A percentile compares a stretch with the other conserved stretches of the same genome.
Evolutionary conservation across 192 early-diverging fungal species (phyloP).

Genomic region (Linderina pennispora): DNA sequence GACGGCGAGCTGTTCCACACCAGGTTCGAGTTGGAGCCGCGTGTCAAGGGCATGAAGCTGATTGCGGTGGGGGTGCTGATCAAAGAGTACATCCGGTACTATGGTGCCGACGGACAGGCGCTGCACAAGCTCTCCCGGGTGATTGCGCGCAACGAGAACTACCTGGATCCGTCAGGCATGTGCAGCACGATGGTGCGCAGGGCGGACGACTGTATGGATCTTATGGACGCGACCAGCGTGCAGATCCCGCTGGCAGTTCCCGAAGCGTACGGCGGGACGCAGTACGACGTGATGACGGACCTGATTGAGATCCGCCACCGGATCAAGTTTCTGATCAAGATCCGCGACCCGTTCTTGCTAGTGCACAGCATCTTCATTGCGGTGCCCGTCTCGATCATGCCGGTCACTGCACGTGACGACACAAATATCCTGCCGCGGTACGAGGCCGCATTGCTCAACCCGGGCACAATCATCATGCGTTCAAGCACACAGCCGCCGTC

Average conservation of each 20-base stretch:
- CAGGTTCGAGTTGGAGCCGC: slow-evolving; percentile 40
- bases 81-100: slow-evolving; percentile 52
- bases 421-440: slow-evolving; percentile 36
- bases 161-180: slow-evolving; percentile 10
- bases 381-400: slow-evolving; percentile 44
- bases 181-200: slow-evolving; percentile 9
- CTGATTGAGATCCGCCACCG: slow-evolving; percentile 42
- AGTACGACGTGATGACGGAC: slow-evolving; percentile 37
- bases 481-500: slow-evolving; percentile 36
- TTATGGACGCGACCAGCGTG: slow-evolving; percentile 29
- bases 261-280: slow-evolving; percentile 21
- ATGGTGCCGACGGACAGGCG: slow-evolving; percentile 8
- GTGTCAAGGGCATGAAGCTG: slow-evolving; percentile 34
- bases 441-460: slow-evolving; percentile 19
- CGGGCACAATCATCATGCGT: slow-evolving; percentile 31
- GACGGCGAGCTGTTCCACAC: slow-evolving; percentile 50
- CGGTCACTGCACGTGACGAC: slow-evolving; percentile 38
- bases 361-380: slow-evolving; percentile 44
- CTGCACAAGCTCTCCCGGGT: slow-evolving; percentile 24
- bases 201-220: slow-evolving; percentile 17
- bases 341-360: slow-evolving; percentile 22
- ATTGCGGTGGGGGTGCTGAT: slow-evolving; percentile 42
- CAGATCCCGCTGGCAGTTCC: slow-evolving; percentile 30
- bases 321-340: slow-evolving; percentile 44
- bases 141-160: slow-evolving; percentile 40